These are phyloP conservation scores for Carnegiea gigantea DNA, from an alignment of 179 eudicot genomes.

Conservation along the genomic window DNA sequence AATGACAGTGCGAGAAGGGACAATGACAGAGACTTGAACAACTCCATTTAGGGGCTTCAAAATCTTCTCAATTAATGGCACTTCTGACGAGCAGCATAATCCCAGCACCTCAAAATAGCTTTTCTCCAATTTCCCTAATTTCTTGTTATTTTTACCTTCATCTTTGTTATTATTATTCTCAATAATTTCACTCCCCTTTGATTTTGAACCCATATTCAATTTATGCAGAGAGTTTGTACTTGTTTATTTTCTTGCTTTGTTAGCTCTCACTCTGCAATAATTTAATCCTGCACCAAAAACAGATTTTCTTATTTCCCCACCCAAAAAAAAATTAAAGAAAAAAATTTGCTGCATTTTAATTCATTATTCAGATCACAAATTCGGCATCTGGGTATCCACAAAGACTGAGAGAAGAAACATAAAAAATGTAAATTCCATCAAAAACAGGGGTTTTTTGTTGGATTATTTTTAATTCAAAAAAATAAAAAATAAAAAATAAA, in stretches of 20 bases:
- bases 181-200: conserved; percentile 12
- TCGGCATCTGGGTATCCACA: conserved; percentile 3
- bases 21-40: conserved; percentile 55
- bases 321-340: background rate
- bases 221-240: too few relatives aligned
- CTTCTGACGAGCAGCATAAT: conserved; percentile 75
- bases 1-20: conserved; percentile 70
- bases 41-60: conserved; percentile 70
- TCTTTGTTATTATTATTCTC: background rate
- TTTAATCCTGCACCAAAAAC: background rate
- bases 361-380: background rate
- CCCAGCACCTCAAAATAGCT: conserved; percentile 81
- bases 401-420: too few relatives aligned
- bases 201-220: too few relatives aligned
- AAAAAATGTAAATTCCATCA: background rate
- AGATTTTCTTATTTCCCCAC: background rate
- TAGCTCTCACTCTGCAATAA: too few relatives aligned
- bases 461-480: background rate
- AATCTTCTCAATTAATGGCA: conserved; percentile 66
- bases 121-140: conserved; percentile 35
- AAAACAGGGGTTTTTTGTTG: background rate
- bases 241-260: too few relatives aligned
- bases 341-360: background rate
- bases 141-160: conserved; percentile 4
- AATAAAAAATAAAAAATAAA: too few relatives aligned